Evolutionary conservation across 2,329 filamentous ascomycete species (phyloP).

Genomic region (Scytalidium sp.): DNA sequence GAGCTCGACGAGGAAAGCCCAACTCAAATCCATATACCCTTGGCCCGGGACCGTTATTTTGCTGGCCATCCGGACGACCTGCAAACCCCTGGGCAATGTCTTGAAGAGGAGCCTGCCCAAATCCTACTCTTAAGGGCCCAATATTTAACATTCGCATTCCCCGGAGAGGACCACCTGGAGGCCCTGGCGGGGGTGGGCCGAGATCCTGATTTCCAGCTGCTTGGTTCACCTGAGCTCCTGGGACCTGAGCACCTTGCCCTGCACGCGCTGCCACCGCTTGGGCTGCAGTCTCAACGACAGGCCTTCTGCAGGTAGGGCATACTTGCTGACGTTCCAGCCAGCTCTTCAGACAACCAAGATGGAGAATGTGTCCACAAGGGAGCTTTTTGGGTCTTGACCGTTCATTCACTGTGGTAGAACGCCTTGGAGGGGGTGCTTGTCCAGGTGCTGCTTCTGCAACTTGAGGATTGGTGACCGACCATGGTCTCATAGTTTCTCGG

Average conservation of each 20-base stretch:
- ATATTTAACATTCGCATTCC: conserved; percentile 66
- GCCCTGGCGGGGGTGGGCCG: conserved; percentile 30
- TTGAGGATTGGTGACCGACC: conserved; percentile 50
- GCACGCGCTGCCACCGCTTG: conserved; percentile 28
- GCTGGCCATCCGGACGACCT: conserved; percentile 35
- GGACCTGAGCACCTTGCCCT: conserved; percentile 18
- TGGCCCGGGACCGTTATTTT: conserved; percentile 21
- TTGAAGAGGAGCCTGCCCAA: conserved; percentile 63
- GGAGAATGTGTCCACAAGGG: conserved; percentile 91
- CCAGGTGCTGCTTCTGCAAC: conserved; percentile 33
- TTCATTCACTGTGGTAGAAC: conserved; percentile 60
- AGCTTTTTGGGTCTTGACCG: conserved; percentile 89
- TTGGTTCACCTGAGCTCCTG: conserved; percentile 23
- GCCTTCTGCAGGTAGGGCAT: conserved; percentile 87
- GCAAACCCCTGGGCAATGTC: conserved; percentile 66
- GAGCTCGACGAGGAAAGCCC: conserved; percentile 25
- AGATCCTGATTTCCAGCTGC: conserved; percentile 34
- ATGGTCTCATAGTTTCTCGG: conserved; percentile 89
- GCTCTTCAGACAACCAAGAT: conserved; percentile 90
- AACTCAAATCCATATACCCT: conserved; percentile 31
- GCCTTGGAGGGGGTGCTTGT: conserved; percentile 29
- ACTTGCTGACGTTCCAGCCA: conserved; percentile 98
- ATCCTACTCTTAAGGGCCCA: conserved; percentile 71
- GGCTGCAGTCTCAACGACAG: conserved; percentile 58
- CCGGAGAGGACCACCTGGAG: conserved; percentile 23